Percentiles rank a stretch among this genome's conserved stretches.
Evolutionary conservation across 208 protist species (phyloP).

Genomic region (Wallacemonas sp.): DNA sequence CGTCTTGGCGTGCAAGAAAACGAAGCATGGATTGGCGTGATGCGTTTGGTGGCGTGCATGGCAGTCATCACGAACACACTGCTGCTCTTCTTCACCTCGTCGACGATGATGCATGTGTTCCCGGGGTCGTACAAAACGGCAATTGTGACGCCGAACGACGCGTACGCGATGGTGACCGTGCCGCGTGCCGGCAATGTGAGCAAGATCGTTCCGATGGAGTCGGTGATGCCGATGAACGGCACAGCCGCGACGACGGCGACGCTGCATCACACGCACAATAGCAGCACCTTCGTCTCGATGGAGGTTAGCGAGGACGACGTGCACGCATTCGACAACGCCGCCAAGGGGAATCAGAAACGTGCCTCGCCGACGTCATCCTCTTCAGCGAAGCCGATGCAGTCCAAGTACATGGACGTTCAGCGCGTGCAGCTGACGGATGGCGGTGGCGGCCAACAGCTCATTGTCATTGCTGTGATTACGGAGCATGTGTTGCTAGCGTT

Average conservation of each 20-base stretch:
- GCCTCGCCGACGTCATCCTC: neutral
- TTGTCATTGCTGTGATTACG: slow-evolving; percentile 18
- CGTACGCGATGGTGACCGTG: slow-evolving; percentile 17
- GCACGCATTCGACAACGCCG: neutral
- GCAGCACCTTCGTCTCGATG: slow-evolving; percentile 1
- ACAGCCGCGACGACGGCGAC: neutral
- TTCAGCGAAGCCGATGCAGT: slow-evolving; percentile 4
- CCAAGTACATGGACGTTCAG: slow-evolving; percentile 6
- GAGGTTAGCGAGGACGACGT: neutral
- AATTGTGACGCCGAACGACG: slow-evolving; percentile 20
- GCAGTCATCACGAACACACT: slow-evolving; percentile 61
- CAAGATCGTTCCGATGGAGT: neutral
- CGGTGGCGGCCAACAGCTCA: neutral
- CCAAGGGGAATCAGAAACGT: too few species aligned
- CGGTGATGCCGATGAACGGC: neutral
- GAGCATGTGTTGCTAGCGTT: slow-evolving; percentile 48
- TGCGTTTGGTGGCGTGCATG: slow-evolving; percentile 37
- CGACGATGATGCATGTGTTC: slow-evolving; percentile 34
- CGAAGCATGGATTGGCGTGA: slow-evolving; percentile 41
- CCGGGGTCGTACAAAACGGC: slow-evolving; percentile 21
- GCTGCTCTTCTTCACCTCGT: slow-evolving; percentile 41
- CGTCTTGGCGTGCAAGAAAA: slow-evolving; percentile 43
- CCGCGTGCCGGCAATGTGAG: neutral
- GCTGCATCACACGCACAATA: neutral
- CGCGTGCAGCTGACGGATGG: neutral